Percentiles rank a stretch among this genome's conserved stretches.
Evolutionary conservation across 2,329 filamentous ascomycete species (phyloP).

Genomic region (Pestalotiopsis sp.): DNA sequence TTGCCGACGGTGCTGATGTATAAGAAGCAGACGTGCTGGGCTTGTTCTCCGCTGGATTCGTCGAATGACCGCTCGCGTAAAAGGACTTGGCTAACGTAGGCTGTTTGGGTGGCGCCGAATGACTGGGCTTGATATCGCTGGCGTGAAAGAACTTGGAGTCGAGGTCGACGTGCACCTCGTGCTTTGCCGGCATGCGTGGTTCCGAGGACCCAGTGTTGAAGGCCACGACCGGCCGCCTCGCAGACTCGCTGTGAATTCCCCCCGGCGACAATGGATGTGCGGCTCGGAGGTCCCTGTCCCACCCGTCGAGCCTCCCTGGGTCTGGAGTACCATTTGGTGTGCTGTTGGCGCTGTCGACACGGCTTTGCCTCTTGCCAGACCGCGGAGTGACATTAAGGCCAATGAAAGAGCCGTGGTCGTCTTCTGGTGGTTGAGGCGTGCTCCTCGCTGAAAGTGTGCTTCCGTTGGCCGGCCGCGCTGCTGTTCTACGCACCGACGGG

Average conservation of each 20-base stretch:
- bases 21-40: conserved; percentile 35
- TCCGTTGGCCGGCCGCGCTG: conserved; percentile 23
- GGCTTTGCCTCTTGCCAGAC: conserved; percentile 72
- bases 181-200: conserved; percentile 25
- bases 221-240: conserved; percentile 36
- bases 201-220: conserved; percentile 43
- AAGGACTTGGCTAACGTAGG: conserved; percentile 41
- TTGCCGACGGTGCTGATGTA: conserved; percentile 34
- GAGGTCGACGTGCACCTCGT: conserved; percentile 27
- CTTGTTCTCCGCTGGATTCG: conserved; percentile 40
- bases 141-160: conserved; percentile 90
- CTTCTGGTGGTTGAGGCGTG: conserved; percentile 46
- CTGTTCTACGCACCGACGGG: conserved; percentile 41
- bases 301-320: conserved; percentile 44
- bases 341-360: conserved; percentile 68
- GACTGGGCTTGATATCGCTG: conserved; percentile 67
- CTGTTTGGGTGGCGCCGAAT: conserved; percentile 20
- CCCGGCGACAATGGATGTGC: conserved; percentile 37
- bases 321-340: conserved; percentile 68
- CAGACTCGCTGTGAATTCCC: conserved; percentile 30
- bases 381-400: conserved; percentile 76
- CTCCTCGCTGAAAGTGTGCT: conserved; percentile 28
- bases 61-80: conserved; percentile 52
- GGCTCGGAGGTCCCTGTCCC: conserved; percentile 38
- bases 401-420: conserved; percentile 57